These are phyloP conservation scores for Alternaria consortialis DNA, from an alignment of 2,329 filamentous ascomycete genomes.

Conservation along the genomic window DNA sequence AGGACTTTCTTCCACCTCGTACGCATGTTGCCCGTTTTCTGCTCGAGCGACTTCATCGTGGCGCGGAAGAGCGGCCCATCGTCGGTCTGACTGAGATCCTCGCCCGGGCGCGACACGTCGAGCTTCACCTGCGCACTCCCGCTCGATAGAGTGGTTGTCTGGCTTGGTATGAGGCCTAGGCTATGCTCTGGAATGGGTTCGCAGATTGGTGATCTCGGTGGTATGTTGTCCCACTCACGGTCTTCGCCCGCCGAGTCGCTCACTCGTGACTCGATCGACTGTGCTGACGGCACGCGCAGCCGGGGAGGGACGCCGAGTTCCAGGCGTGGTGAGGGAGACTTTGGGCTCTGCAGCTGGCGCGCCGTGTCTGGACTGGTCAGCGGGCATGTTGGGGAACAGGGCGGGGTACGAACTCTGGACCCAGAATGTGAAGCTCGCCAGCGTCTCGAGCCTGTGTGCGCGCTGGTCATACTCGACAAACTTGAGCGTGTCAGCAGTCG, in stretches of 20 bases:
- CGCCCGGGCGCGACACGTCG: conserved; percentile 86
- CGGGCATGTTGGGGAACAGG: neutral
- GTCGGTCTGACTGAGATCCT: conserved; percentile 81
- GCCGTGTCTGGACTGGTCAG: conserved; percentile 46
- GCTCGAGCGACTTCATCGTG: conserved; percentile 94
- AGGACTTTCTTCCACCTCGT: conserved; percentile 94
- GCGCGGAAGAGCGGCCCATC: conserved; percentile 96
- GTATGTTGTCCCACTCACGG: conserved; percentile 52
- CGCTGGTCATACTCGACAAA: conserved; percentile 98
- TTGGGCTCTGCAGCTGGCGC: conserved; percentile 51
- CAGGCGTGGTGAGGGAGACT: conserved; percentile 71
- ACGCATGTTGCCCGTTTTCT: conserved; percentile 95
- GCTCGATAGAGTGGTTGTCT: conserved; percentile 51
- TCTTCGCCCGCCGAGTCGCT: conserved; percentile 71
- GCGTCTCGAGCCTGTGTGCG: conserved; percentile 84
- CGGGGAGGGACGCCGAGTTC: conserved; percentile 77
- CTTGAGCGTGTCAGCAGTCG: conserved; percentile 55
- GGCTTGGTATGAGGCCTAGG: conserved; percentile 53
- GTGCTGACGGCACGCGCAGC: conserved; percentile 82
- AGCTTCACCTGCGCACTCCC: conserved; percentile 69
- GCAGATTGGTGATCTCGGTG: conserved; percentile 58
- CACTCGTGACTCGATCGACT: conserved; percentile 84
- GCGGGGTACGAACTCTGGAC: conserved; percentile 72
- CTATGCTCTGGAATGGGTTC: conserved; percentile 60
- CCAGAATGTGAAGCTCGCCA: conserved; percentile 95